Evolutionary conservation across 2,329 filamentous ascomycete genomes (phyloP).

Genomic region (Diaporthe destruens): DNA sequence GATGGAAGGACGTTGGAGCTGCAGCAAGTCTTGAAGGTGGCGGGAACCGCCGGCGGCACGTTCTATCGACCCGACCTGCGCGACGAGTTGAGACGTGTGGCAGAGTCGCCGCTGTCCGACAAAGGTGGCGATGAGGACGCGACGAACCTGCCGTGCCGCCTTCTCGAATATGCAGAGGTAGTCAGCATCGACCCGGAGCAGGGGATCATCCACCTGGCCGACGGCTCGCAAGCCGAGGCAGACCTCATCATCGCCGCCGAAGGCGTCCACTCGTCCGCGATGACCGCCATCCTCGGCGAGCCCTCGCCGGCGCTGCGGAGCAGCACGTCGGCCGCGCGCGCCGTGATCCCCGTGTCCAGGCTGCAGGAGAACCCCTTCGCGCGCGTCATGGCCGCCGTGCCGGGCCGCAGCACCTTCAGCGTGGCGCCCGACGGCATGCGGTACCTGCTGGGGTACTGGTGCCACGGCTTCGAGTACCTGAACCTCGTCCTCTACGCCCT

Average conservation of each 20-base stretch:
- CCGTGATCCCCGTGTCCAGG: not conserved
- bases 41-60: not conserved
- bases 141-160: slow-evolving; percentile 6
- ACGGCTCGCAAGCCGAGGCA: not conserved
- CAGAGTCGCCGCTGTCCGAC: not conserved
- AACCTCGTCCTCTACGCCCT: slow-evolving; percentile 23
- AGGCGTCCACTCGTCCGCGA: slow-evolving; percentile 23
- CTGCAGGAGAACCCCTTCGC: slow-evolving; percentile 19
- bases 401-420: slow-evolving; percentile 8
- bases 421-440: slow-evolving; percentile 19
- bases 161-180: slow-evolving; percentile 10
- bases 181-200: slow-evolving; percentile 17
- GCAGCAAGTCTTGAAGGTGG: slow-evolving; percentile 13
- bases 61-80: slow-evolving; percentile 17
- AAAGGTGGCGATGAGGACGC: not conserved
- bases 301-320: slow-evolving; percentile 12
- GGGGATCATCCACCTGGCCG: slow-evolving; percentile 14
- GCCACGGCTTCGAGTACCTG: slow-evolving; percentile 12
- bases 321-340: slow-evolving; percentile 12
- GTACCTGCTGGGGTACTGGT: slow-evolving; percentile 24
- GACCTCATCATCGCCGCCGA: slow-evolving; percentile 27
- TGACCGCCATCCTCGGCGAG: slow-evolving; percentile 14
- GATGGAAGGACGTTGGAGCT: slow-evolving; percentile 18
- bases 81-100: slow-evolving; percentile 7
- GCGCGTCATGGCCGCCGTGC: slow-evolving; percentile 2